Conservation (phyloP, 164 flowering plant species). For the Brasenia schreberi region DNA sequence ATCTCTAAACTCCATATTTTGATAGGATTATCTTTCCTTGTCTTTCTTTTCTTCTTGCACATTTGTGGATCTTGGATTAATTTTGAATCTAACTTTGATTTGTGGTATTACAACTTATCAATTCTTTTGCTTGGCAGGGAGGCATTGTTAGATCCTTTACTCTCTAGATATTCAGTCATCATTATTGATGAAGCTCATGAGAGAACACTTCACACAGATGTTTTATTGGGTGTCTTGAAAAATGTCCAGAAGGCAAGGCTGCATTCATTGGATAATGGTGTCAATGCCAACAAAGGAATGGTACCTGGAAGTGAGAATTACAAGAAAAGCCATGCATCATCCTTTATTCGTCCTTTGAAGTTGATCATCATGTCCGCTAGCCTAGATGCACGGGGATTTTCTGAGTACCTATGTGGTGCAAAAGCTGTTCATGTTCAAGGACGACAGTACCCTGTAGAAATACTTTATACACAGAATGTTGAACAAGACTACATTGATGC, state of each 20-base stretch:
- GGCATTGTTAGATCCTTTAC: slow-evolving; percentile 77
- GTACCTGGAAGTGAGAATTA: background rate
- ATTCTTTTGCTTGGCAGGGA: slow-evolving; percentile 39
- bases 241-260: slow-evolving; percentile 57
- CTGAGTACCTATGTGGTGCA: slow-evolving; percentile 46
- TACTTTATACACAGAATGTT: slow-evolving; percentile 52
- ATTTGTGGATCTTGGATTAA: no score
- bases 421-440: slow-evolving; percentile 88
- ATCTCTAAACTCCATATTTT: no score
- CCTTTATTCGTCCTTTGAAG: slow-evolving; percentile 47
- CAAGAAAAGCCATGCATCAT: background rate
- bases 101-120: no score
- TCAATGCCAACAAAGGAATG: background rate
- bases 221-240: slow-evolving; percentile 75
- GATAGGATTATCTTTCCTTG: no score
- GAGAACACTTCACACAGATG: slow-evolving; percentile 96
- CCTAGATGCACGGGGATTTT: slow-evolving; percentile 82
- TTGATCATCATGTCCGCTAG: slow-evolving; percentile 95
- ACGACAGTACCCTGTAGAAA: slow-evolving; percentile 74
- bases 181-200: slow-evolving; percentile 99
- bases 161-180: slow-evolving; percentile 77
- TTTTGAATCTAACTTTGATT: no score
- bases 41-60: no score
- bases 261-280: slow-evolving; percentile 9
- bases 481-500: slow-evolving; percentile 75